Evolutionary conservation across 306 rosid genomes (phyloP), one percentile per base, ranked within the genome.

Genomic region (Adenanthera pavonina): DNA sequence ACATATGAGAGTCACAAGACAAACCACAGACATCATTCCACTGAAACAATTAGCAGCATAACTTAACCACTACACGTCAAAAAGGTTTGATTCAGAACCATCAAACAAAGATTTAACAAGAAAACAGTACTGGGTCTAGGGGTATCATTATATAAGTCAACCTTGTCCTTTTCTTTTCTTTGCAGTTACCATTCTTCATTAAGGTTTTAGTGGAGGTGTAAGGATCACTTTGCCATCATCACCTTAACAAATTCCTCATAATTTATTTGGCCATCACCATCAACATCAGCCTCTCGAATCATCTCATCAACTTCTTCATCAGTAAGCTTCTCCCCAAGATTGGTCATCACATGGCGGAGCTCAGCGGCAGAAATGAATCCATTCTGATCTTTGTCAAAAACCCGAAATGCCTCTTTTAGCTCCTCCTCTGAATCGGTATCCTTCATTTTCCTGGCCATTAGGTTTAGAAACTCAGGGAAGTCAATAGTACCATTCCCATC

Each of bases 361-460:
- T 92, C 97, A 7, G 97, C 97, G 17, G 97, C 97, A 72, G 97
- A 92, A 68, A 92, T 92, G 91, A 92, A 92, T 3, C 97, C 97
- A 19, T 92, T 92, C 81, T 90, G 97, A 66, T 92, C 97, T 86
- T 92, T 92, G 87, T 90, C 97, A n/a, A 92, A 92, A 57, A 92
- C 97, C 25, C 97, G 83, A 74, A 92, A 92, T 8, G 97, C 97
- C 81, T 90, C 97, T 57, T 92, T 92, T 72, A 92, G 89, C 85
- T 92, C 97, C 84, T 92, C 97, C 92, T 92, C 97, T 0, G 97
- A 92, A 79, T 90, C 97, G 0, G 94, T 92, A 68, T 92, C 94
- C 88, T 90, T 90, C 86, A 88, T 86, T 83, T 84, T 84, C 79
- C 90, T 72, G 1, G 89, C 91, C 94, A 90, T 90, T 47, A 90